Percentiles rank a stretch among this genome's conserved stretches.
Conservation (phyloP, 108 stramenopile genomes). For the Discostella stelligeroides region DNA sequence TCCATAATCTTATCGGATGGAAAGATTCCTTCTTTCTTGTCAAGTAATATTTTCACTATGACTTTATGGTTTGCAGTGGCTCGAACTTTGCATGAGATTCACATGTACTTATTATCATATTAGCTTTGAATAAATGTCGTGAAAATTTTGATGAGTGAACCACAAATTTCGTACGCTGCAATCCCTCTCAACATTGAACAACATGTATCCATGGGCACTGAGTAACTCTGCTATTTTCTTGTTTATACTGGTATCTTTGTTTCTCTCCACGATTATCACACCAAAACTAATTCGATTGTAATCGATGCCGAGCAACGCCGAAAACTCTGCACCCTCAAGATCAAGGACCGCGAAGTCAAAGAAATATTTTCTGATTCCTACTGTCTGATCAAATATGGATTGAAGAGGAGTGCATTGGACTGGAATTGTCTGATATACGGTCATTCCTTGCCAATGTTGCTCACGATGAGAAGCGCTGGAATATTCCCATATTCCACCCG, state of each 20-base stretch:
- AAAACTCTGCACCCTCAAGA: constrained; percentile 37
- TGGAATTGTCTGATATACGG: constrained; percentile 33
- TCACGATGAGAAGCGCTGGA: constrained; percentile 28
- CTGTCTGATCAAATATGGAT: constrained; percentile 31
- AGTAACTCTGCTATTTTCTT: constrained; percentile 31
- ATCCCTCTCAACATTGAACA: constrained; percentile 5
- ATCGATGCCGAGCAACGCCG: constrained; percentile 29
- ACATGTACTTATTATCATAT: too few species aligned
- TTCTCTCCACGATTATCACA: constrained; percentile 30
- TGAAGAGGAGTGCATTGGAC: constrained; percentile 42
- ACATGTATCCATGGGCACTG: constrained; percentile 20
- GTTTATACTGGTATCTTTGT: constrained; percentile 25
- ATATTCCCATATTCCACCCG: constrained; percentile 39
- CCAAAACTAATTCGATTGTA: constrained; percentile 37
- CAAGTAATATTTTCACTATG: too few species aligned
- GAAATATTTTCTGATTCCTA: constrained; percentile 25
- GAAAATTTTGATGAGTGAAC: constrained; percentile 29
- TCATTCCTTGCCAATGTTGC: constrained; percentile 39
- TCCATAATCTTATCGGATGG: too few species aligned
- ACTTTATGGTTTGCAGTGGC: too few species aligned
- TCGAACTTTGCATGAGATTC: too few species aligned
- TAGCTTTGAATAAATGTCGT: constrained; percentile 17
- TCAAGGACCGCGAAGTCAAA: constrained; percentile 45
- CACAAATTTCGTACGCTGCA: constrained; percentile 22
- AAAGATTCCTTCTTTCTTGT: too few species aligned